Conservation (phyloP, 495 filamentous ascomycete species). For the Hypoxylon subgilvum region DNA sequence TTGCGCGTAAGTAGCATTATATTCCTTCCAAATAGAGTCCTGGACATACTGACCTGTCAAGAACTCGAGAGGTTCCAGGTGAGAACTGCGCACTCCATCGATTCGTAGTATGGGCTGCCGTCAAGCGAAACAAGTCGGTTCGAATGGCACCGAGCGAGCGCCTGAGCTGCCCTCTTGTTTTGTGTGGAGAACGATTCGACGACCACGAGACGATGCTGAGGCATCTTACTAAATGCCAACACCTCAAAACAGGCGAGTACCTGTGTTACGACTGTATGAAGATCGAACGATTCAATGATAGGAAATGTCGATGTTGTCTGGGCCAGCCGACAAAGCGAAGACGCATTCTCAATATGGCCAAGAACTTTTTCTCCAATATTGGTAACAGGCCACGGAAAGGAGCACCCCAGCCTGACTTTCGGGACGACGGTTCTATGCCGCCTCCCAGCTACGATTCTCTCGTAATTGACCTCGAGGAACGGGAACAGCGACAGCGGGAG, state of each 20-base stretch:
- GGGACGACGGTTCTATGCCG: conserved; percentile 36
- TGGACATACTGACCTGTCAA: conserved; percentile 42
- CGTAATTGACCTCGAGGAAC: conserved; percentile 22
- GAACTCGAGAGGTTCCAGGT: conserved; percentile 47
- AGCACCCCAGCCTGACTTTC: conserved; percentile 6
- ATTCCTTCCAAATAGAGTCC: neutral
- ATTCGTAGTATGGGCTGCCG: conserved; percentile 58
- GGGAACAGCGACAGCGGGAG: conserved; percentile 7
- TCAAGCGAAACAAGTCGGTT: conserved; percentile 54
- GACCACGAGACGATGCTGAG: conserved; percentile 56
- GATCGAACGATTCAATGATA: conserved; percentile 55
- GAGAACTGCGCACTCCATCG: conserved; percentile 55
- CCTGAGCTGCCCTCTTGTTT: conserved; percentile 52
- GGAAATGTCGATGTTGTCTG: conserved; percentile 53
- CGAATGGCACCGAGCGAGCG: conserved; percentile 50
- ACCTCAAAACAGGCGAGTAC: conserved; percentile 54
- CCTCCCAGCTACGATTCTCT: conserved; percentile 56
- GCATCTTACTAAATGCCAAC: conserved; percentile 48
- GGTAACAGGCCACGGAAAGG: conserved; percentile 48
- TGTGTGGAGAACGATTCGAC: conserved; percentile 48
- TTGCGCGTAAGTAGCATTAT: conserved; percentile 42
- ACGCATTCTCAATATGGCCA: conserved; percentile 55
- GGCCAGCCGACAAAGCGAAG: conserved; percentile 54
- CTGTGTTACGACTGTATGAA: conserved; percentile 56
- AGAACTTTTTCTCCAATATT: conserved; percentile 55